Evolutionary conservation across 176 grass and related monocot genomes (phyloP).

Genomic region (Carex littledalei): DNA sequence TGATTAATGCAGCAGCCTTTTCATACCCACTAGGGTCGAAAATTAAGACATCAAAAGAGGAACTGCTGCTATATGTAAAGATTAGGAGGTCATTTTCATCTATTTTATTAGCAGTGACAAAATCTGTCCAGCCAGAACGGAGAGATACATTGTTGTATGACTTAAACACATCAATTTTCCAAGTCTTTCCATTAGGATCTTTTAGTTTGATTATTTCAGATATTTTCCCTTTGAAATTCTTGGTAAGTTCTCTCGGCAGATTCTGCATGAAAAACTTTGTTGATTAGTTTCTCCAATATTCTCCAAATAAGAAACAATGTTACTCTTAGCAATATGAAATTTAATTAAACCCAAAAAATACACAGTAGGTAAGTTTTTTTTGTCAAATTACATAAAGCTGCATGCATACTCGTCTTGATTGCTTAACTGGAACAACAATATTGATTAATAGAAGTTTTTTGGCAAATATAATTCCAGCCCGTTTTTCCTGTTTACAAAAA

Average conservation of each 20-base stretch:
- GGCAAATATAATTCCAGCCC: neutral
- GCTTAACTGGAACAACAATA: too few species aligned
- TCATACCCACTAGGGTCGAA: constrained; percentile 41
- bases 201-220: constrained; percentile 19
- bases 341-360: neutral
- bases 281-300: neutral
- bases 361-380: neutral
- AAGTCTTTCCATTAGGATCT: constrained; percentile 30
- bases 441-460: too few species aligned
- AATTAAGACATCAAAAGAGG: constrained; percentile 37
- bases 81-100: constrained; percentile 40
- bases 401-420: neutral
- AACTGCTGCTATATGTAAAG: constrained; percentile 30
- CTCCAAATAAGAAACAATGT: neutral
- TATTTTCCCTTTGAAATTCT: constrained; percentile 29
- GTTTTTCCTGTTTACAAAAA: neutral
- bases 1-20: constrained; percentile 26
- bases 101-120: constrained; percentile 36
- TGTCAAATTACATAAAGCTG: neutral
- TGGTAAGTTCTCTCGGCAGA: constrained; percentile 33
- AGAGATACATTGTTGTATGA: constrained; percentile 8
- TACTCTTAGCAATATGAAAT: neutral
- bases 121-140: constrained; percentile 37
- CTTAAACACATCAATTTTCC: constrained; percentile 10
- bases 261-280: constrained; percentile 17